phyloP scores from a whole-genome alignment of 495 filamentous ascomycete genomes.

The Penicillium bialowiezense region DNA sequence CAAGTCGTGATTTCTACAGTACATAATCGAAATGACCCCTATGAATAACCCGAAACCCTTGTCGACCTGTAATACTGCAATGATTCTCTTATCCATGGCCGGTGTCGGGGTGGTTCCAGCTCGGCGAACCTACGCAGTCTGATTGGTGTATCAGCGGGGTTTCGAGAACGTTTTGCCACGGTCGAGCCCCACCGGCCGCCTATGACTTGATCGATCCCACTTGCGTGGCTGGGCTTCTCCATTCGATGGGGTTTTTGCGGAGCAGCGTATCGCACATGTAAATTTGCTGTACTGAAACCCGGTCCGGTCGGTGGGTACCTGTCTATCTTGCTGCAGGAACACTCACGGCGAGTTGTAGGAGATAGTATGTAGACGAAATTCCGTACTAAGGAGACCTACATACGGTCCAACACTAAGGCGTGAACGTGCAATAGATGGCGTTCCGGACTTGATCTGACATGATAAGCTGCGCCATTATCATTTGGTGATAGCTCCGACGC shows the following conservation, averaged over 20 bases:
- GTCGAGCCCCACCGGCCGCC: conserved; percentile 20
- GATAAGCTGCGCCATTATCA: conserved; percentile 16
- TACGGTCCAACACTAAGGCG: no score
- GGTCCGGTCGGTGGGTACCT: conserved; percentile 3
- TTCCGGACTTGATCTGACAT: conserved; percentile 2
- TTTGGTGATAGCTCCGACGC: conserved; percentile 4
- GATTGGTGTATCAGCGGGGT: conserved; percentile 17
- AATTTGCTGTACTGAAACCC: not conserved
- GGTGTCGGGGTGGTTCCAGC: conserved; percentile 31
- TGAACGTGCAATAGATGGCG: not conserved
- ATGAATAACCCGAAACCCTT: conserved; percentile 7
- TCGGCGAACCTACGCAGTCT: not conserved
- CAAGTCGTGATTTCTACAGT: conserved; percentile 3
- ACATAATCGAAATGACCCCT: conserved; percentile 6
- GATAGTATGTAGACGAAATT: no score
- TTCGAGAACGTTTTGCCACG: conserved; percentile 41
- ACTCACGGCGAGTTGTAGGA: not conserved
- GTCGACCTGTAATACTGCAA: conserved; percentile 9
- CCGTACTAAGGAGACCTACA: no score
- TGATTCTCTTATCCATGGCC: conserved; percentile 21
- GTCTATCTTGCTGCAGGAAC: conserved; percentile 6
- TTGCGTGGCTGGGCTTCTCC: conserved; percentile 16
- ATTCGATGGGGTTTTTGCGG: conserved; percentile 12
- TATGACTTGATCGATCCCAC: conserved; percentile 15
- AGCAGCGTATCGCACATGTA: conserved; percentile 10